Base-by-base conservation (phyloP, 495 filamentous ascomycete genomes). In the Tuber magnatum region DNA sequence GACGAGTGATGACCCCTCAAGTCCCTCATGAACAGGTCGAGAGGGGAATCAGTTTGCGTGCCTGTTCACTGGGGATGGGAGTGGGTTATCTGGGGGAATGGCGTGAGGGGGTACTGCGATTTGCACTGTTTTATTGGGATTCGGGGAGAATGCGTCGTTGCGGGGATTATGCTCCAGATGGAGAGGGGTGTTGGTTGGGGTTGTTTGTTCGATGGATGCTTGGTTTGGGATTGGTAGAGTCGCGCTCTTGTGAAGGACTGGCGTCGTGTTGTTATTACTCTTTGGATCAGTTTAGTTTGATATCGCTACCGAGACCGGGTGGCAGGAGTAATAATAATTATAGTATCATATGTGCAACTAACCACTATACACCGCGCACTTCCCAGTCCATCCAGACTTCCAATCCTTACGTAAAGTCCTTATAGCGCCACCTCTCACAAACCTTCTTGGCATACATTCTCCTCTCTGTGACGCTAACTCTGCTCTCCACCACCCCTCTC, bases 401-500 rank as follows among this genome's bases (percentile, higher is more conserved):
- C n/a, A 74, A 61, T 43, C n/a, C 72, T 71, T 81, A 83, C 83
- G 88, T 88, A 85, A 97, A 98, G 84, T 99, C 95, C 86, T 98
- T 98, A 83, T 94, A 92, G 71, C 90, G 87, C 95, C 95, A 99
- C 85, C 97, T 98, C 88, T 97, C 96, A 24, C 93, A 97, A 39
- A 90, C 82, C 83, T 90, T 91, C 80, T 85, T 90, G 87, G 89
- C 92, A 75, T 88, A 86, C 85, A 94, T 92, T 87, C 92, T 94
- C 76, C 86, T 86, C 85, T 94, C 93, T 51, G 89, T 86, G 72
- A 95, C 87, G 14, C 90, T 89, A 83, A 89, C 91, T 80, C 95
- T 86, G 35, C 88, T 87, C 85, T 99, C 95, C 71, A 98, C 84
- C 84, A 95, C 97, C 70, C 95, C 96, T 76, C 92, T 87, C 41